These are phyloP conservation scores for Irpex sp. DNA, from an alignment of 1,284 basidiomycete species.

Conservation along the genomic window DNA sequence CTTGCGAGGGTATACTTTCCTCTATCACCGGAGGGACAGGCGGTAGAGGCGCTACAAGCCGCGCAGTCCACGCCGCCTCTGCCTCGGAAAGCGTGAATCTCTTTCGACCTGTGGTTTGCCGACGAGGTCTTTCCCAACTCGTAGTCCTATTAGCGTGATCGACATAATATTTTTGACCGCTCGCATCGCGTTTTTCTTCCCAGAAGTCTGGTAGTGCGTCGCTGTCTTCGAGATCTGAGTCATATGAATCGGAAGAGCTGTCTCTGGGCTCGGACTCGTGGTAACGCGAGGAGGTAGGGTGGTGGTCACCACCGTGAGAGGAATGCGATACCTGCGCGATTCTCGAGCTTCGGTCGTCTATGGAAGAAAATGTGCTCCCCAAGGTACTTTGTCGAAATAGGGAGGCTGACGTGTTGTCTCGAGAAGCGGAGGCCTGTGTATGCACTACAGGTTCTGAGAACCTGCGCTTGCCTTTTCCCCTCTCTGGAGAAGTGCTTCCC, in stretches of 20 bases:
- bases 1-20: background rate
- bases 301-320: too few species aligned
- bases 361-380: background rate
- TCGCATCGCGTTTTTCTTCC: slow-evolving; percentile 3
- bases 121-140: slow-evolving; percentile 11
- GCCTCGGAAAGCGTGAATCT: background rate
- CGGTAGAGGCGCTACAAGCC: slow-evolving; percentile 1
- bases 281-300: background rate
- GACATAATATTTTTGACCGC: slow-evolving; percentile 8
- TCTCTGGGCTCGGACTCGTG: background rate
- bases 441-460: background rate
- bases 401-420: background rate
- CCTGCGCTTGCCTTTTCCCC: slow-evolving; percentile 4
- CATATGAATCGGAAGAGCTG: background rate
- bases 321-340: background rate
- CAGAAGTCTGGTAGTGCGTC: slow-evolving; percentile 11
- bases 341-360: background rate
- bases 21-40: background rate
- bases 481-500: background rate
- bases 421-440: background rate
- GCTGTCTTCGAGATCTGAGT: background rate
- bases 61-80: slow-evolving; percentile 4
- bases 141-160: slow-evolving; percentile 8
- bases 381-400: background rate
- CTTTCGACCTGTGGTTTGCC: background rate